Evolutionary conservation across 768 basidiomycete species (phyloP), one percentile per base, ranked within the genome.

Genomic region (Lactarius quietus): DNA sequence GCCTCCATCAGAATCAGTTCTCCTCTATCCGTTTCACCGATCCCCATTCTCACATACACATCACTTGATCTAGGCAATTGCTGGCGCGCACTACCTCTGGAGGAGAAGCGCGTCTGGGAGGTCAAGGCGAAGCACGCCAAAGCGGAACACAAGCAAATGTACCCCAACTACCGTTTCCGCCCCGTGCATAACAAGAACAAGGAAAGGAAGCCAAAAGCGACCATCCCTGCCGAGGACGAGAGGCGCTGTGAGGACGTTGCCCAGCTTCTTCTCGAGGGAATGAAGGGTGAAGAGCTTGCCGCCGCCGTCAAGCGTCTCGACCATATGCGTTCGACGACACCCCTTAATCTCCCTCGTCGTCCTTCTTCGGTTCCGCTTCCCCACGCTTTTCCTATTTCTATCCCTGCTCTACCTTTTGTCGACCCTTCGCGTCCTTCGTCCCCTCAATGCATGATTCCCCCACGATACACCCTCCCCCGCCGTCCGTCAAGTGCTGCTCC

Each of bases 101-200:
- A 86, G 18, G 88, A 92, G 74, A 89, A 88, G 71, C 81, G 81
- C 5, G 78, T 84, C 20, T 92, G 90, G 90, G 88, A 91, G 71
- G 76, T 82, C 38, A 83, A 83, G 61, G 90, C 90, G 0, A 88
- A 88, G 72, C 81, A 84, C 52, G 89, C 86, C 28, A 90, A 90
- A 76, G 87, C 85, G 0, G 86, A 85, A 35, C 90, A 92, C 76
- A 84, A 88, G 61, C 78, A 78, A 45, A 79, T 76, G 64, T 89
- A 89, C 72, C 89, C 90, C 0, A 82, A 89, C 68, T 92, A 82
- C 56, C 77, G 79, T 38, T 83, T 81, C 74, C 72, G 74, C 57
- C 78, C 78, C 8, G 79, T 79, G 29, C 77, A 78, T 72, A 80
- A 81, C 73, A 81, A 81, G 76, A 76, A 75, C 69, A 81, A 81